A percentile compares a stretch with the other conserved stretches of the same genome.
Evolutionary conservation across 305 asterid species (phyloP).

Genomic region (Rubia balearica): DNA sequence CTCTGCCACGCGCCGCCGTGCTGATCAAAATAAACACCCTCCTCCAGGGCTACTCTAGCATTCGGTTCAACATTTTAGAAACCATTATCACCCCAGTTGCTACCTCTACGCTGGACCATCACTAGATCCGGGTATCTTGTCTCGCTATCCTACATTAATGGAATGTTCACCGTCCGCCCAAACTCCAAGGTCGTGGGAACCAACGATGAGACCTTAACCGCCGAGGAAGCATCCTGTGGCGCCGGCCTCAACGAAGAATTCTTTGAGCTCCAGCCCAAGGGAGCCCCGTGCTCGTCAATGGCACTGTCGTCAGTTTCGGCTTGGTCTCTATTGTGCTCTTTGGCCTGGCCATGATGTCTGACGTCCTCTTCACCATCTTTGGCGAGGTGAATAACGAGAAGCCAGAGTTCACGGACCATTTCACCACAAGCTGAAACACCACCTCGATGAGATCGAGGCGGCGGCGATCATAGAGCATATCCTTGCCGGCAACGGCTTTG

Average conservation of each 20-base stretch:
- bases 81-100: constrained; percentile 64
- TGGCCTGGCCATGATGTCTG: constrained; percentile 49
- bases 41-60: constrained; percentile 80
- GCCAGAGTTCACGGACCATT: constrained; percentile 72
- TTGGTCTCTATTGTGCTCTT: constrained; percentile 67
- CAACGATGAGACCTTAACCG: constrained; percentile 35
- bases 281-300: constrained; percentile 78
- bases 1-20: constrained; percentile 79
- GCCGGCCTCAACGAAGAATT: constrained; percentile 54
- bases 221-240: constrained; percentile 57
- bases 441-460: constrained; percentile 81
- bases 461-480: constrained; percentile 20
- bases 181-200: constrained; percentile 73
- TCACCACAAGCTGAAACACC: constrained; percentile 77
- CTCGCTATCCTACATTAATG: constrained; percentile 81
- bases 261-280: constrained; percentile 80
- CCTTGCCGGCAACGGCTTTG: constrained; percentile 59
- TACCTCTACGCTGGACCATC: constrained; percentile 82
- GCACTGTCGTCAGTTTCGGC: constrained; percentile 86
- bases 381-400: constrained; percentile 87
- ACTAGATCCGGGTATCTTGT: constrained; percentile 80
- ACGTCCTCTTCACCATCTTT: constrained; percentile 59
- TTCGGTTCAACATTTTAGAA: constrained; percentile 70
- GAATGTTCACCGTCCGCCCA: constrained; percentile 67
- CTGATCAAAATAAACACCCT: constrained; percentile 77